Conservation (phyloP, 106 monocot genomes). For the Hemerocallis citrina region DNA sequence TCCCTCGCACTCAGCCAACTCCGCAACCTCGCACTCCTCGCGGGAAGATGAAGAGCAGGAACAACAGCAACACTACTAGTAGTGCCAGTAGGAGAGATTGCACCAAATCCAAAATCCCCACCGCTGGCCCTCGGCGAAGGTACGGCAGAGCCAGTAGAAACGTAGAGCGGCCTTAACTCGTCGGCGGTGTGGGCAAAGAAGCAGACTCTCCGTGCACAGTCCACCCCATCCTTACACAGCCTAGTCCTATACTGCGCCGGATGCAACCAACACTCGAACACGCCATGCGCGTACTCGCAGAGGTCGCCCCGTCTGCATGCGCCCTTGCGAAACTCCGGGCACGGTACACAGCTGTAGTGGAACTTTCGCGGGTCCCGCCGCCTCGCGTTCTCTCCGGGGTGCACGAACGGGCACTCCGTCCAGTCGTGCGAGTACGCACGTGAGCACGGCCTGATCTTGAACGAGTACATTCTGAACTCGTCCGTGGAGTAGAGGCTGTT, state of each 20-base stretch:
- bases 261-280: constrained; percentile 80
- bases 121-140: constrained; percentile 31
- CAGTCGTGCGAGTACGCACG: constrained; percentile 75
- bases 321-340: constrained; percentile 63
- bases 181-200: constrained; percentile 63
- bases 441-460: constrained; percentile 69
- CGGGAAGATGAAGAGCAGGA: constrained; percentile 39
- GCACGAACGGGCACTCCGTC: constrained; percentile 81
- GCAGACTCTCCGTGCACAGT: constrained; percentile 47
- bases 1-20: constrained; percentile 62
- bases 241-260: constrained; percentile 67
- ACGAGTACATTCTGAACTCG: constrained; percentile 71
- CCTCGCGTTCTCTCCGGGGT: constrained; percentile 66
- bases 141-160: constrained; percentile 49
- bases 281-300: constrained; percentile 72
- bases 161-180: constrained; percentile 48
- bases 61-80: no score
- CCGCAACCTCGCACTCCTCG: constrained; percentile 32
- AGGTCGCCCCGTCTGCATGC: constrained; percentile 47
- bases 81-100: no score
- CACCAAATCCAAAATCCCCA: no score
- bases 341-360: constrained; percentile 65
- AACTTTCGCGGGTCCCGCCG: constrained; percentile 61
- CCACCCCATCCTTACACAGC: constrained; percentile 54
- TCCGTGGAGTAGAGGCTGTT: constrained; percentile 57